Base-by-base conservation (phyloP, 2,329 filamentous ascomycete genomes). In the Rasamsonia emersonii region DNA sequence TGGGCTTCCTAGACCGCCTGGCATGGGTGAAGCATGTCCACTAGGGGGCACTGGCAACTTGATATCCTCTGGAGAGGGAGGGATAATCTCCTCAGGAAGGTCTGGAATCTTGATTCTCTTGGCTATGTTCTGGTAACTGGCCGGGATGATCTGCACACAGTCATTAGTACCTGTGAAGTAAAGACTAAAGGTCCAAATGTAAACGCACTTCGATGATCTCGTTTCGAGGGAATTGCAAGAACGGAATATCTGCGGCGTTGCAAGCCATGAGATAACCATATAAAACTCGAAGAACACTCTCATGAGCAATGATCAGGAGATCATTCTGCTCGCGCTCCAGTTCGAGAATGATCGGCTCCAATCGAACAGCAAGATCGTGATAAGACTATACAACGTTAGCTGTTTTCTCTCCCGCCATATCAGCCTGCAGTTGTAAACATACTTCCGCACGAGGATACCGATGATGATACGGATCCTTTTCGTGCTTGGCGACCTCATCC, bases 261-360 rank as follows among this genome's bases (percentile, higher is more conserved):
- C 91, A 96, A 47, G 93, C 91, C 91, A 98, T 98, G 23, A 98
- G 70, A 59, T 98, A 98, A 15, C 88, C 88, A 54, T 98, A 98
- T 3, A 98, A 72, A 15, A 98, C 91, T 25, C 91, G 83, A 28
- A 98, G 72, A n/a, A 98, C 91, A 31, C 86, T 93, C 59, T 98
- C 91, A 58, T 98, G 91, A 1, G 91, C 91, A 45, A 98, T 95
- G 53, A 98, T 95, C 32, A 98, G 73, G n/a, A 98, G 72, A 54
- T 98, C 91, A 44, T 93, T 93, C 49, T 95, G 85, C 63, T 98
- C 91, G 25, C 91, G 80, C 65, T 98, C 91, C 9, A 98, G 74
- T 57, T 98, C 91, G 18, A 98, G 75, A 51, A 98, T 98, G 50
- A 98, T 94, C 24, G 91, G 93, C 56, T 98, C 91, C 28, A 98